Conservation (phyloP, 1,284 basidiomycete species). For the Puccinia triticina region DNA sequence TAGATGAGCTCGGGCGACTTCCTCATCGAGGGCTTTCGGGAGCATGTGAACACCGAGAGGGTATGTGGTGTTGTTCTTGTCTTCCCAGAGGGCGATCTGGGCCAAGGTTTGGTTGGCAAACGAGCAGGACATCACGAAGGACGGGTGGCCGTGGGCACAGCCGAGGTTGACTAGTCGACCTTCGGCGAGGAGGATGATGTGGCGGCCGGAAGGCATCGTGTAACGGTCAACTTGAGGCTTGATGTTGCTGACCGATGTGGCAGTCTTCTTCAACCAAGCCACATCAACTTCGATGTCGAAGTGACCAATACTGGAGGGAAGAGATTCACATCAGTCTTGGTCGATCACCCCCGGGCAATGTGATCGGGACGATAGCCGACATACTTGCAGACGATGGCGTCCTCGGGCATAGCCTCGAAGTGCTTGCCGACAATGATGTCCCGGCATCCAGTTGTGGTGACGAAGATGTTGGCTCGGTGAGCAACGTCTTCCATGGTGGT, state of each 20-base stretch:
- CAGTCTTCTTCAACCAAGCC: slow-evolving; percentile 95
- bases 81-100: slow-evolving; percentile 97
- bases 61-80: slow-evolving; percentile 74
- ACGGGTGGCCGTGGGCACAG: slow-evolving; percentile 64
- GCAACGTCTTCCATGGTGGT: slow-evolving; percentile 98
- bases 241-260: slow-evolving; percentile 81
- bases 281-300: slow-evolving; percentile 99
- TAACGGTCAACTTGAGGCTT: slow-evolving; percentile 99
- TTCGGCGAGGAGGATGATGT: slow-evolving; percentile 96
- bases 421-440: slow-evolving; percentile 95
- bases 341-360: neutral
- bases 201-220: slow-evolving; percentile 86
- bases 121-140: slow-evolving; percentile 98
- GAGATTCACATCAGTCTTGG: slow-evolving; percentile 1
- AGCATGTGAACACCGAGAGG: slow-evolving; percentile 83
- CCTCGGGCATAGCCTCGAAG: slow-evolving; percentile 93
- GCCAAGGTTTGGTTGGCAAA: slow-evolving; percentile 99
- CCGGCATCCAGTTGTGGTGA: slow-evolving; percentile 97
- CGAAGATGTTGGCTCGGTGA: slow-evolving; percentile 84
- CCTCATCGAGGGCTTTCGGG: slow-evolving; percentile 97
- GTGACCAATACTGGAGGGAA: slow-evolving; percentile 78
- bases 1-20: slow-evolving; percentile 94
- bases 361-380: slow-evolving; percentile 58
- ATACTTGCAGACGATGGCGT: slow-evolving; percentile 97
- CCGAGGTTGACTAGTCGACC: slow-evolving; percentile 99